Evolutionary conservation across 345 rosid species (phyloP).

Genomic region (Physaria fendleri): DNA sequence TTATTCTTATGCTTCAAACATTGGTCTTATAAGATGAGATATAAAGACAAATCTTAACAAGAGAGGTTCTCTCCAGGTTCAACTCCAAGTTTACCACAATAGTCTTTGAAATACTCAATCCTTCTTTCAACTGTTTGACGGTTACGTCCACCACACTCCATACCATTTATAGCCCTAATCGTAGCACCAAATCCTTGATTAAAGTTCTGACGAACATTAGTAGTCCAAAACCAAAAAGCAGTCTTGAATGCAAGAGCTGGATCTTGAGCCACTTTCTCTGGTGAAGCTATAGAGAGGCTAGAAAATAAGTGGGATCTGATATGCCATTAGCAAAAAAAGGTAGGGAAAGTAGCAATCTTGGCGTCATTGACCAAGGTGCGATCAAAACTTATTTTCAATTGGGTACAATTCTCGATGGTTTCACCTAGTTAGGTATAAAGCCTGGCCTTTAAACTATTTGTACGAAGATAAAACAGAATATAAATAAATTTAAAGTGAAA

Average conservation of each 20-base stretch:
- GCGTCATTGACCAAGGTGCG: too few relatives aligned
- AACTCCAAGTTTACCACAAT: conserved; percentile 45
- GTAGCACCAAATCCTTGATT: conserved; percentile 61
- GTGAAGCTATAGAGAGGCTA: too few relatives aligned
- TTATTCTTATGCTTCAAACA: not conserved
- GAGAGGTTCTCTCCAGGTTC: conserved; percentile 45
- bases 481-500: too few relatives aligned
- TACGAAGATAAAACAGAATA: too few relatives aligned
- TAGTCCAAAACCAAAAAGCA: conserved; percentile 68
- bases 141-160: conserved; percentile 44
- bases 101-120: conserved; percentile 38
- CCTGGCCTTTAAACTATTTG: too few relatives aligned
- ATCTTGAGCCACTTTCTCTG: conserved; percentile 54
- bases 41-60: conserved; percentile 30
- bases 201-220: conserved; percentile 32
- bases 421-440: too few relatives aligned
- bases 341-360: too few relatives aligned
- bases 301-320: too few relatives aligned
- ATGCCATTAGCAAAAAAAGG: too few relatives aligned
- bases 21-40: not conserved
- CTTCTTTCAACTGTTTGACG: conserved; percentile 30
- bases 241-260: conserved; percentile 53
- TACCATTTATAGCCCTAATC: conserved; percentile 47
- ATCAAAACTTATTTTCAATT: too few relatives aligned
- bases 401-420: too few relatives aligned